These are phyloP conservation scores for Wickerhamiella spandovensis DNA, from an alignment of 805 yeast genomes.

Conservation along the genomic window DNA sequence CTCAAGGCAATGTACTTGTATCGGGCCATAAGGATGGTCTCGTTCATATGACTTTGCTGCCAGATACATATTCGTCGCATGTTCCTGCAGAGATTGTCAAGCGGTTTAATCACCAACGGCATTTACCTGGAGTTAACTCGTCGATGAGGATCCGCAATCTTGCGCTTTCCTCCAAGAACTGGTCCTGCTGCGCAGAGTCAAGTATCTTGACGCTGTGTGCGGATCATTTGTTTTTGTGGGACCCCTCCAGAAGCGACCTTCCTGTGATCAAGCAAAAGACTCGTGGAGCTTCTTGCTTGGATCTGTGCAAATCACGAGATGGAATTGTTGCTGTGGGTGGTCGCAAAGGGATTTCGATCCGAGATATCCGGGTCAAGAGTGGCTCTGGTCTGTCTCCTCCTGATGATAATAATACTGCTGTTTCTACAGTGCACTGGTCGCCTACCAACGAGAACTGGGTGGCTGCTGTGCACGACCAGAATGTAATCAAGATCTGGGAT, in stretches of 20 bases:
- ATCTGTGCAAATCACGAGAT: conserved; percentile 33
- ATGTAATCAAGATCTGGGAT: conserved; percentile 60
- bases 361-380: conserved; percentile 48
- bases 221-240: conserved; percentile 68
- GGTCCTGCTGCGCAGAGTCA: conserved; percentile 33
- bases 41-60: conserved; percentile 59
- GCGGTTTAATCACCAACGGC: conserved; percentile 67
- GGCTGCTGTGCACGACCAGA: conserved; percentile 45
- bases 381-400: conserved; percentile 35
- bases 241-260: conserved; percentile 41
- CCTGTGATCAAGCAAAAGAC: conserved; percentile 45
- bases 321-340: conserved; percentile 48
- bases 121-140: conserved; percentile 26
- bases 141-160: conserved; percentile 26
- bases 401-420: conserved; percentile 21
- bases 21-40: conserved; percentile 70
- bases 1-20: conserved; percentile 34
- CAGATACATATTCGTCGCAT: conserved; percentile 36
- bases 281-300: conserved; percentile 37
- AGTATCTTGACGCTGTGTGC: conserved; percentile 50
- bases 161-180: conserved; percentile 28
- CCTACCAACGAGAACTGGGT: conserved; percentile 43
- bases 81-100: conserved; percentile 56
- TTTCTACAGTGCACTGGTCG: conserved; percentile 49
- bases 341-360: conserved; percentile 56